Percentiles rank a stretch among this genome's conserved stretches.
These are phyloP conservation scores for Yarrowia keelungensis DNA, from an alignment of 805 yeast species.

Conservation along the genomic window DNA sequence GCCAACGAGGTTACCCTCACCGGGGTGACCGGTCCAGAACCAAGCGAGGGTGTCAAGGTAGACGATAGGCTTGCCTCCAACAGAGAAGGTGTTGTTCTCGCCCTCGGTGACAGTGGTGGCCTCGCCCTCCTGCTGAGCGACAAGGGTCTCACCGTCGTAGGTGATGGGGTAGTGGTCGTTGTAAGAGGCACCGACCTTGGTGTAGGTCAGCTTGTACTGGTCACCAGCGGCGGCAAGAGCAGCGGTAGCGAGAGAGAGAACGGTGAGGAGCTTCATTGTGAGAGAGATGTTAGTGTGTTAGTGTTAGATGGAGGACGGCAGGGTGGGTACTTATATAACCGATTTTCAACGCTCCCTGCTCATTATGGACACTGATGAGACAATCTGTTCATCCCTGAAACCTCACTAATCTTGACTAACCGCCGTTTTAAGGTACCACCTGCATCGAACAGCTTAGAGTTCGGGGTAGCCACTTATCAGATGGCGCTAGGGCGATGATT, in stretches of 20 bases:
- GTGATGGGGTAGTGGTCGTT: not conserved
- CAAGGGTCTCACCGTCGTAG: not conserved
- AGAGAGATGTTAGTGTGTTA: not conserved
- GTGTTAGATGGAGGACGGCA: not conserved
- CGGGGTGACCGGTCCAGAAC: not conserved
- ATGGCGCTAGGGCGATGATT: not conserved
- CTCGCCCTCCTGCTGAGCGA: not conserved
- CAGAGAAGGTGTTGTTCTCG: not conserved
- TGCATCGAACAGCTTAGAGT: constrained; percentile 1
- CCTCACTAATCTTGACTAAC: constrained; percentile 3
- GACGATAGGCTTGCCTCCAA: not conserved
- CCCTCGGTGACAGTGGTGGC: not conserved
- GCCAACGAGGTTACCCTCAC: not conserved
- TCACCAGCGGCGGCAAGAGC: not conserved
- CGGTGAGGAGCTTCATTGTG: not conserved
- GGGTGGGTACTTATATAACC: not conserved
- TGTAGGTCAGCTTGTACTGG: not conserved
- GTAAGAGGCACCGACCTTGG: not conserved
- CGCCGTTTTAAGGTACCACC: constrained; percentile 5
- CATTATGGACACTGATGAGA: not conserved
- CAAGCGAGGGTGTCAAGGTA: not conserved
- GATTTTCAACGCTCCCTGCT: not conserved
- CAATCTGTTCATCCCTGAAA: not conserved
- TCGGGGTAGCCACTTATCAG: not conserved
- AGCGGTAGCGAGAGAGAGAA: constrained; percentile 2